Conservation (phyloP, 129 eudicot species). For the Escallonia herrerae region DNA sequence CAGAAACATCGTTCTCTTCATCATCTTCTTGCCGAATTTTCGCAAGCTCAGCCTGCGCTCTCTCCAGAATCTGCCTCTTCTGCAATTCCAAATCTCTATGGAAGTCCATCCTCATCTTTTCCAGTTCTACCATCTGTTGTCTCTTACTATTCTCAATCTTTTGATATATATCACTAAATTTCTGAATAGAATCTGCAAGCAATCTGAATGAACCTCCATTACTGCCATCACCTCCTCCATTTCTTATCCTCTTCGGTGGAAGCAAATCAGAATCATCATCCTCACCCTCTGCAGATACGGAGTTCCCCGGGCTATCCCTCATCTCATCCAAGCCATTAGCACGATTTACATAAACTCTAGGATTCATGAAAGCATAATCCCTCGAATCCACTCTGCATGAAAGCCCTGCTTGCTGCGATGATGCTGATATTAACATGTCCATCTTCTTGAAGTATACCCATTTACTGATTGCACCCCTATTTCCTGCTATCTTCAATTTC, state of each 20-base stretch:
- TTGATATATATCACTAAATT: slow-evolving; percentile 61
- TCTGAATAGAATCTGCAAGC: slow-evolving; percentile 71
- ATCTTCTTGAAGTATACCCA: slow-evolving; percentile 82
- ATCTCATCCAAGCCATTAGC: slow-evolving; percentile 54
- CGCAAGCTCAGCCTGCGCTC: slow-evolving; percentile 62
- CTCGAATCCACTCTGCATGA: slow-evolving; percentile 42
- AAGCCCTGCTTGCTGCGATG: slow-evolving; percentile 25
- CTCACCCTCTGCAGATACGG: slow-evolving; percentile 41
- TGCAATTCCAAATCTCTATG: slow-evolving; percentile 66
- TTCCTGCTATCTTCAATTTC: slow-evolving; percentile 28
- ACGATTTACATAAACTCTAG: slow-evolving; percentile 31
- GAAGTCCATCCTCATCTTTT: slow-evolving; percentile 73
- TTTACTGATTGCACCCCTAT: slow-evolving; percentile 23
- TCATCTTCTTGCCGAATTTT: slow-evolving; percentile 49
- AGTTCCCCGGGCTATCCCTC: slow-evolving; percentile 48
- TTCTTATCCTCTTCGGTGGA: slow-evolving; percentile 38
- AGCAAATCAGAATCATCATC: slow-evolving; percentile 48
- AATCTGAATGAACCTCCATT: slow-evolving; percentile 37
- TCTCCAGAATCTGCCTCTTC: slow-evolving; percentile 71
- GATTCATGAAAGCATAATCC: slow-evolving; percentile 34
- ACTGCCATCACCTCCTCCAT: slow-evolving; percentile 2
- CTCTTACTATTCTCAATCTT: slow-evolving; percentile 61
- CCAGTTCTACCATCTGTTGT: slow-evolving; percentile 66
- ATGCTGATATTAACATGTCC: slow-evolving; percentile 55
- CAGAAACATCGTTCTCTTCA: slow-evolving; percentile 48